A percentile compares a stretch with the other conserved stretches of the same genome.
These are phyloP conservation scores for Cochliopodium minus DNA, from an alignment of 208 protist genomes.

Conservation along the genomic window DNA sequence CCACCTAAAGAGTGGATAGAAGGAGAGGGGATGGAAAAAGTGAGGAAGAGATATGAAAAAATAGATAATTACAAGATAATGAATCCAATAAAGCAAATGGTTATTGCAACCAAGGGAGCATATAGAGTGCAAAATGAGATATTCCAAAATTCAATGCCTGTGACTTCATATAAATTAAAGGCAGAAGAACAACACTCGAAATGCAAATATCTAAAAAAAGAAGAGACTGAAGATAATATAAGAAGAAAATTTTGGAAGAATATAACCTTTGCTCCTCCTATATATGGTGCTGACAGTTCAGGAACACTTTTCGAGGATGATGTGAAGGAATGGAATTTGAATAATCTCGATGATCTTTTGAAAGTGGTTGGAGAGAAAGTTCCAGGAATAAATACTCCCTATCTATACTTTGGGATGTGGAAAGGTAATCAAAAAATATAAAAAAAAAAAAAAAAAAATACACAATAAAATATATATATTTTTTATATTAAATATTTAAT, in stretches of 20 bases:
- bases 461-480: not conserved
- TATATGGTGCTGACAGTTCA: not conserved
- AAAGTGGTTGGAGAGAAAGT: not conserved
- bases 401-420: not conserved
- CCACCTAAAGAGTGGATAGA: not conserved
- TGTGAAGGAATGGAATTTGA: conserved; percentile 1
- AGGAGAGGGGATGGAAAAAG: not conserved
- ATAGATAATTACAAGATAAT: not conserved
- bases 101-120: not conserved
- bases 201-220: not conserved
- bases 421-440: conserved; percentile 2
- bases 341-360: not conserved
- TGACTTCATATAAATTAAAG: not conserved
- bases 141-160: not conserved
- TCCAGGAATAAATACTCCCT: not conserved
- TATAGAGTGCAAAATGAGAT: not conserved
- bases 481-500: not conserved
- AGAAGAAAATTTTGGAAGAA: conserved; percentile 9
- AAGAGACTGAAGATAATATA: not conserved
- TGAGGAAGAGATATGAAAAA: not conserved
- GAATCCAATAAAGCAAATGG: not conserved
- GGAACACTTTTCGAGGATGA: not conserved
- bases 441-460: not conserved
- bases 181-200: not conserved
- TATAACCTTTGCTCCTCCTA: not conserved